A percentile compares a stretch with the other conserved stretches of the same genome.
These are phyloP conservation scores for Vaccinium macrocarpon DNA, from an alignment of 148 eudicot species.

Conservation along the genomic window DNA sequence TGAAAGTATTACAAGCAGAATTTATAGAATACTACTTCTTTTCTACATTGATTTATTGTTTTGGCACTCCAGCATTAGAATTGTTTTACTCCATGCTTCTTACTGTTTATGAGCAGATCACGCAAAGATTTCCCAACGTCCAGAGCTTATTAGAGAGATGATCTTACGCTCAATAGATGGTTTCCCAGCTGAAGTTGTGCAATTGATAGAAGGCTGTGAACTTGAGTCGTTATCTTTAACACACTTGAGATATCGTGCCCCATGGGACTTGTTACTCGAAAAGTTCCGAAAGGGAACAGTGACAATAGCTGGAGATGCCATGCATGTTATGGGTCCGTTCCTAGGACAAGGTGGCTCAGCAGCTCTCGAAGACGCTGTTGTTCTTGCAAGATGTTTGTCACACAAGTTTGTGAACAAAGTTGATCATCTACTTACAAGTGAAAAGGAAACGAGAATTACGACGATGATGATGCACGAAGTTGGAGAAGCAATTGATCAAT, in stretches of 20 bases:
- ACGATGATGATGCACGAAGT: background rate
- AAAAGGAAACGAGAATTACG: background rate
- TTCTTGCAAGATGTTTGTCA: constrained; percentile 45
- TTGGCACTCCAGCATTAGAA: background rate
- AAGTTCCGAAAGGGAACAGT: constrained; percentile 32
- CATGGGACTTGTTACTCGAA: background rate
- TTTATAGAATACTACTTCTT: background rate
- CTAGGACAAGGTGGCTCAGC: constrained; percentile 62
- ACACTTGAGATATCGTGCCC: background rate
- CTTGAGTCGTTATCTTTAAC: constrained; percentile 36
- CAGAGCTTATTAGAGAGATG: constrained; percentile 29
- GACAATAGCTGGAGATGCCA: constrained; percentile 30
- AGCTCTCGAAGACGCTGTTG: constrained; percentile 58
- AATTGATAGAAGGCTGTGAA: constrained; percentile 33
- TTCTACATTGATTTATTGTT: background rate
- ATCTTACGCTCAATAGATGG: constrained; percentile 22
- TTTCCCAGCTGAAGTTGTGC: constrained; percentile 31
- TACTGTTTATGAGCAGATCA: constrained; percentile 12
- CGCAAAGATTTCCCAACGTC: constrained; percentile 27
- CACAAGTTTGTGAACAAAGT: background rate
- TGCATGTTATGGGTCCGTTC: constrained; percentile 68
- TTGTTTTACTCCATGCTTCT: background rate
- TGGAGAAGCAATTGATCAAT: constrained; percentile 47
- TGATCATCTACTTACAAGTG: background rate
- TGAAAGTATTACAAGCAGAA: background rate